A percentile compares a stretch with the other conserved stretches of the same genome.
Evolutionary conservation across 768 basidiomycete genomes (phyloP).

Genomic region (Tulasnella sp.): DNA sequence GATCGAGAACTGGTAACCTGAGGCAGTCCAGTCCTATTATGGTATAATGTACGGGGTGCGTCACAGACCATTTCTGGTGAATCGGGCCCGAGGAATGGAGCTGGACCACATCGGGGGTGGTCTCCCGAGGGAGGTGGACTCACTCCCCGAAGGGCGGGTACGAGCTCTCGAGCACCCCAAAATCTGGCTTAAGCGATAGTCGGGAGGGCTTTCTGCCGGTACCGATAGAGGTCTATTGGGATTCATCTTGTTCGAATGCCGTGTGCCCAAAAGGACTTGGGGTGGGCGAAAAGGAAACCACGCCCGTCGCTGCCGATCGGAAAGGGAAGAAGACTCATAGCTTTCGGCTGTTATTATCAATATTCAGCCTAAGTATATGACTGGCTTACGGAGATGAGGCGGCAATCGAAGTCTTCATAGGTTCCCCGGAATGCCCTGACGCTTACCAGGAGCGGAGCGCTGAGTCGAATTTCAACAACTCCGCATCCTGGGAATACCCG

Average conservation of each 20-base stretch:
- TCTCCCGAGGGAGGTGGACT: not conserved
- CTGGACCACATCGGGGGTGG: not conserved
- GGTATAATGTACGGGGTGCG: not conserved
- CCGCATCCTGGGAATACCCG: constrained; percentile 11
- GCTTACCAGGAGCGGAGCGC: not conserved
- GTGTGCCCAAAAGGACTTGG: not conserved
- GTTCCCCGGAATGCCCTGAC: not conserved
- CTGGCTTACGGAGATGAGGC: not conserved
- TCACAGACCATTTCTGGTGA: not conserved
- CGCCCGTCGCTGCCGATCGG: not conserved
- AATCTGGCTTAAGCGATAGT: not conserved
- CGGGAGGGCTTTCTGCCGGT: constrained; percentile 5
- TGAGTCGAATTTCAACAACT: not conserved
- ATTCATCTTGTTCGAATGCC: not conserved
- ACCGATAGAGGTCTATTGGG: constrained; percentile 4
- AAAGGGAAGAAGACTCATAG: not conserved
- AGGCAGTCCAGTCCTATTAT: not conserved
- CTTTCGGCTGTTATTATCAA: not conserved
- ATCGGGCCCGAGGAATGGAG: not conserved
- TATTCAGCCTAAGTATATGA: not conserved
- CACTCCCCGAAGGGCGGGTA: not conserved
- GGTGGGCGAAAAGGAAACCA: not conserved
- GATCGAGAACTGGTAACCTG: not conserved
- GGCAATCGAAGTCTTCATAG: not conserved
- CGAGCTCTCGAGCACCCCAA: not conserved